A percentile compares a stretch with the other conserved stretches of the same genome.
phyloP scores from a whole-genome alignment of 2,329 filamentous ascomycete genomes.

The Rosellinia necatrix region DNA sequence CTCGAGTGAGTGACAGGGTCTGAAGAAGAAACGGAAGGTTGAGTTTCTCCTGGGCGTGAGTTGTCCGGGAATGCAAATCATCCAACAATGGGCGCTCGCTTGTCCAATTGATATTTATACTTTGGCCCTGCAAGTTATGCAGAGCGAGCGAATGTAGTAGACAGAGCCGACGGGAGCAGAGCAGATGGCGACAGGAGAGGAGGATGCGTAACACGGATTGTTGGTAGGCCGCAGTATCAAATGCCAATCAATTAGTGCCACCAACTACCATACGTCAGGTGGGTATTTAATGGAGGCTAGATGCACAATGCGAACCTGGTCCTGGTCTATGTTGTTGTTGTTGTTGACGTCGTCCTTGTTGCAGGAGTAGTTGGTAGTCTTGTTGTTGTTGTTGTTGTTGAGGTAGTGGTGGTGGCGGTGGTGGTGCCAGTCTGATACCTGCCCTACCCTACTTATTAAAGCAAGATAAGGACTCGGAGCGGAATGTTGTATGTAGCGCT shows the following conservation, averaged over 20 bases:
- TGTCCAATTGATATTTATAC: constrained; percentile 25
- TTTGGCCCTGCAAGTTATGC: constrained; percentile 9
- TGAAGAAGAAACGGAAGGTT: neutral
- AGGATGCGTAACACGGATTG: constrained; percentile 4
- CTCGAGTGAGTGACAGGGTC: neutral
- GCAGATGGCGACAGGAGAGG: constrained; percentile 9
- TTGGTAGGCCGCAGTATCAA: constrained; percentile 23
- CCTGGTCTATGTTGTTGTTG: neutral
- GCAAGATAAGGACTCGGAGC: neutral
- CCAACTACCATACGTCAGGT: neutral
- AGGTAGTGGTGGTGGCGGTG: too few species aligned
- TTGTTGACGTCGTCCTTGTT: too few species aligned
- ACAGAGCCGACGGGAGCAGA: constrained; percentile 9
- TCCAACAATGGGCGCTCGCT: constrained; percentile 17
- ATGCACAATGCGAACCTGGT: neutral
- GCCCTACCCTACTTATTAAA: too few species aligned
- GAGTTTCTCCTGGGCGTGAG: neutral
- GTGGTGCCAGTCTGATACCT: too few species aligned
- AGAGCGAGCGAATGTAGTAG: neutral
- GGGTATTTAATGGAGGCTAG: neutral
- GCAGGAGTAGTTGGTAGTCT: too few species aligned
- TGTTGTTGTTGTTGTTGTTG: too few species aligned
- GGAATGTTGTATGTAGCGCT: constrained; percentile 6
- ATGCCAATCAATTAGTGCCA: neutral
- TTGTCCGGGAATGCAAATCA: constrained; percentile 26